These are phyloP conservation scores for Botrytis deweyae DNA, from an alignment of 2,329 filamentous ascomycete species.

Conservation along the genomic window DNA sequence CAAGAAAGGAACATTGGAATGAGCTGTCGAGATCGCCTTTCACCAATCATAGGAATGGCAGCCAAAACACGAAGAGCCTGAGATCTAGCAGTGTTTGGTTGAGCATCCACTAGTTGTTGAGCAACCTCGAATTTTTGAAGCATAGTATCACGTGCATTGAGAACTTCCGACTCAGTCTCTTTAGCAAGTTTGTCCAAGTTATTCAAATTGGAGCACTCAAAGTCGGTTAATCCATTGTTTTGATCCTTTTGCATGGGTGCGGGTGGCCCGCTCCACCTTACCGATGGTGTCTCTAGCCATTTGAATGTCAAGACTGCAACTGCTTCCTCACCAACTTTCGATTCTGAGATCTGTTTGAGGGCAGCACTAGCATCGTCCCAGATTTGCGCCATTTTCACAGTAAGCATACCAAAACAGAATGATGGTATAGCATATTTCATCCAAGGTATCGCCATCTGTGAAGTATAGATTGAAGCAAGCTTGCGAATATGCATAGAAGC, in stretches of 20 bases:
- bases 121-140: conserved; percentile 61
- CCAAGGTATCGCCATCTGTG: conserved; percentile 65
- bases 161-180: conserved; percentile 52
- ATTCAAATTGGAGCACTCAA: conserved; percentile 77
- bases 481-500: conserved; percentile 86
- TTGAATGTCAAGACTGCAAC: conserved; percentile 71
- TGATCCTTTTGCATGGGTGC: conserved; percentile 41
- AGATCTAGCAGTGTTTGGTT: conserved; percentile 60
- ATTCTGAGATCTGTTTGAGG: conserved; percentile 71
- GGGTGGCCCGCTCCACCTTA: conserved; percentile 51
- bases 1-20: conserved; percentile 85
- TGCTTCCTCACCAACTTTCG: conserved; percentile 68
- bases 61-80: conserved; percentile 79
- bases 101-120: conserved; percentile 54
- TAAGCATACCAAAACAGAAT: conserved; percentile 87
- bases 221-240: conserved; percentile 61
- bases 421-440: conserved; percentile 70
- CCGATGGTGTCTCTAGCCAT: conserved; percentile 67
- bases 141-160: conserved; percentile 58
- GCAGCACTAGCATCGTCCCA: conserved; percentile 83
- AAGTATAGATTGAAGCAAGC: conserved; percentile 51
- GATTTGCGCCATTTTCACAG: conserved; percentile 77
- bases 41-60: conserved; percentile 72
- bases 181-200: conserved; percentile 54
- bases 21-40: conserved; percentile 80